Conservation (phyloP, 176 grass and related monocot species). For the Carex scoparia region DNA sequence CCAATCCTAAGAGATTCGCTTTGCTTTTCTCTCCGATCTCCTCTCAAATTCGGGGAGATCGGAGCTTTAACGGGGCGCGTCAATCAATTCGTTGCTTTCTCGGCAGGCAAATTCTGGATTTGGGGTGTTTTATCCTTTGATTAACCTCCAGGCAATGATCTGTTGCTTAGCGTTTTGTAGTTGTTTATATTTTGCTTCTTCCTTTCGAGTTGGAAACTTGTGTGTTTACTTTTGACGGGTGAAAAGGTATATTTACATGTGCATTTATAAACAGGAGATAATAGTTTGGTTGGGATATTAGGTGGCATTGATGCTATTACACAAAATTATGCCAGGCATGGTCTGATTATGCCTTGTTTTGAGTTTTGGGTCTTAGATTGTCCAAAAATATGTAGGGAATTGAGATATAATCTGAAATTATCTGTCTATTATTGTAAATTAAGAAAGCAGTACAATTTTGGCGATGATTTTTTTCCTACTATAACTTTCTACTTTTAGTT, state of each 20-base stretch:
- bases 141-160: slow-evolving; percentile 15
- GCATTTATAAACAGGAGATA: neutral
- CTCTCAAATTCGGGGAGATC: slow-evolving; percentile 25
- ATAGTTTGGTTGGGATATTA: slow-evolving; percentile 9
- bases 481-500: neutral
- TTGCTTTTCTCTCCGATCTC: slow-evolving; percentile 17
- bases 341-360: neutral
- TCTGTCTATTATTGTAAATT: neutral
- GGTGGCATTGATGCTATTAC: slow-evolving; percentile 2
- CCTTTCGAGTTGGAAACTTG: neutral
- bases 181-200: neutral
- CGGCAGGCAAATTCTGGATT: neutral
- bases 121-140: neutral
- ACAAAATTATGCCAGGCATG: neutral
- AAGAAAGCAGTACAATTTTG: neutral
- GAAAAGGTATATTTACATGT: slow-evolving; percentile 17
- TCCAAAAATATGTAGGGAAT: neutral
- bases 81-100: slow-evolving; percentile 12
- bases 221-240: neutral
- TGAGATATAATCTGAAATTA: neutral
- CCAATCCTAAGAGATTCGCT: slow-evolving; percentile 19
- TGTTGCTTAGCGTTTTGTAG: neutral
- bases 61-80: neutral
- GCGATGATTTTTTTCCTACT: neutral
- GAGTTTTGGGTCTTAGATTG: neutral